Conservation (phyloP, 2,329 filamentous ascomycete species). For the Colletotrichum sp. region DNA sequence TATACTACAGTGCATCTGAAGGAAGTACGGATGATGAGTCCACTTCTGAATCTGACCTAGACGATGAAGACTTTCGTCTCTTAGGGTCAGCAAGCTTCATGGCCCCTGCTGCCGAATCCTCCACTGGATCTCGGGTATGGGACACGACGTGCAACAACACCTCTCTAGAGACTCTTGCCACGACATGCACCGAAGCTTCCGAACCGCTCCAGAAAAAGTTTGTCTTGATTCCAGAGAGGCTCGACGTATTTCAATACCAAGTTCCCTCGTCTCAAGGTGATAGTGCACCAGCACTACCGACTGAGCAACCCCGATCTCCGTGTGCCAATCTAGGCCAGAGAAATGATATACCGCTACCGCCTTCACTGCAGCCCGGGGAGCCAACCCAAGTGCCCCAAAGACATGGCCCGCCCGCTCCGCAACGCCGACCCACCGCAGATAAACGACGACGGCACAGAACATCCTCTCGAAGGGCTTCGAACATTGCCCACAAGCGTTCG, state of each 20-base stretch:
- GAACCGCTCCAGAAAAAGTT: background rate
- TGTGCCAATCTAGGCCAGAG: background rate
- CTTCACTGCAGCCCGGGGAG: background rate
- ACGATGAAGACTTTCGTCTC: background rate
- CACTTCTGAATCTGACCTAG: background rate
- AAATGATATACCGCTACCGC: background rate
- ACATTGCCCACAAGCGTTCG: background rate
- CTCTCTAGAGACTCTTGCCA: background rate
- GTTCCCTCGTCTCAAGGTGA: background rate
- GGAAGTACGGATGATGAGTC: background rate
- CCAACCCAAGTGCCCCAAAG: background rate
- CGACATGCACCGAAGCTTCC: background rate
- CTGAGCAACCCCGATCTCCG: background rate
- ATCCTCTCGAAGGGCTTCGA: background rate
- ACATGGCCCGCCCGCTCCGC: background rate
- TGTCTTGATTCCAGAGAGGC: background rate
- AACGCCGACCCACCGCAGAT: background rate
- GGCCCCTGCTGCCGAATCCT: background rate
- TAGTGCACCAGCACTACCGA: background rate
- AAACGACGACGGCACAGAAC: background rate
- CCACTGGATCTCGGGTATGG: background rate
- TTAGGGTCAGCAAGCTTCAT: background rate
- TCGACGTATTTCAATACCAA: background rate
- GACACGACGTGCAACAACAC: background rate
- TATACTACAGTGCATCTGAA: background rate